Conservation (phyloP, 192 early-diverging fungal genomes). For the Coemansia sp. region DNA sequence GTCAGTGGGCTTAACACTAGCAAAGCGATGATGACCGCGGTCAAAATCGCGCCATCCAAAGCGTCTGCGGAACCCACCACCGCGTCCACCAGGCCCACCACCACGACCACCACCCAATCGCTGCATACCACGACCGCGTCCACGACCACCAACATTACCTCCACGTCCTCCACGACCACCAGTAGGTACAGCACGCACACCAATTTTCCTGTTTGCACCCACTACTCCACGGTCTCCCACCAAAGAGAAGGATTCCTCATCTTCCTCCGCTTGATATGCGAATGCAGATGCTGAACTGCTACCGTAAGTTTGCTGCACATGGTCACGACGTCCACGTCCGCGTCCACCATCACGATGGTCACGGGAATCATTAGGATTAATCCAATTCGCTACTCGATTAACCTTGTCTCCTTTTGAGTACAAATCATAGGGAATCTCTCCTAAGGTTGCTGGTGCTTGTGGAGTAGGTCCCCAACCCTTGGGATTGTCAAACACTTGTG, state of each 20-base stretch:
- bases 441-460: slow-evolving; percentile 64
- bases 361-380: slow-evolving; percentile 65
- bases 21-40: slow-evolving; percentile 73
- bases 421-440: slow-evolving; percentile 89
- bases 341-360: slow-evolving; percentile 53
- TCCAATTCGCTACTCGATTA: slow-evolving; percentile 94
- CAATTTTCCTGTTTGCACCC: slow-evolving; percentile 29
- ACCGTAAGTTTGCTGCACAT: slow-evolving; percentile 77
- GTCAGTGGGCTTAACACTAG: slow-evolving; percentile 79
- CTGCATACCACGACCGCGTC: slow-evolving; percentile 29
- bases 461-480: slow-evolving; percentile 84
- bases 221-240: slow-evolving; percentile 52
- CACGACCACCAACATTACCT: slow-evolving; percentile 50
- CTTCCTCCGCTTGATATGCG: slow-evolving; percentile 82
- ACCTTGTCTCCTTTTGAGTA: slow-evolving; percentile 95
- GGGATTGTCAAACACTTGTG: slow-evolving; percentile 75
- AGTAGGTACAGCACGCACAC: slow-evolving; percentile 16
- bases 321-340: slow-evolving; percentile 48
- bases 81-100: slow-evolving; percentile 28
- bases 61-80: slow-evolving; percentile 34
- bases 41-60: slow-evolving; percentile 48
- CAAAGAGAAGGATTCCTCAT: slow-evolving; percentile 94
- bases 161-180: slow-evolving; percentile 28
- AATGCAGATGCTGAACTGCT: slow-evolving; percentile 80
- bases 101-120: slow-evolving; percentile 50